Evolutionary conservation across 768 basidiomycete genomes (phyloP), one percentile per base, ranked within the genome.

Genomic region (Pleurotus ostreatus): DNA sequence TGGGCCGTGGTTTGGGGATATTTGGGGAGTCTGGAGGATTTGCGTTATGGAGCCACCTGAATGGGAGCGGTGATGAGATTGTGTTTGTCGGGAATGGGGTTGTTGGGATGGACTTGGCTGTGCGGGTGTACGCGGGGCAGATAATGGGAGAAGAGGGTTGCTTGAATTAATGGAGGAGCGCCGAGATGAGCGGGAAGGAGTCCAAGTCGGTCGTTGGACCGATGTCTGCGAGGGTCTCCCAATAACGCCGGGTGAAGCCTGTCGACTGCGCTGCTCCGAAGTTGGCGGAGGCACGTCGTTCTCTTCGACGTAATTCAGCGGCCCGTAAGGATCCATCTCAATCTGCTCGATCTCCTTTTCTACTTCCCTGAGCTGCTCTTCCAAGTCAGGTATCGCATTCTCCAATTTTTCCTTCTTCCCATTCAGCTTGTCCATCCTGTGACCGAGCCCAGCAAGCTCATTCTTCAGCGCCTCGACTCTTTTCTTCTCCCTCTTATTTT

Each of bases 391-490:
- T 15, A 93, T 74, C 12, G 78, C 71, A 26, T 70, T 70, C 64
- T 89, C 87, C 51, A 91, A 68, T 65, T 80, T 88, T 51, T 91
- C 89, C 63, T 77, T 78, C 73, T 85, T 87, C 55, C 71, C 74
- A 25, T 66, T 75, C 53, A 92, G 69, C 64, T 81, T 83, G 57
- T 96, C 94, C 57, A 92, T 70, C 64, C 81, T 81, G 61, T 82
- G 81, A 2, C 71, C 75, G 55, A 88, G 66, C 1, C 71, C 70
- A 5, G 77, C 71, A 30, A 88, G 72, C 63, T 93, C 92, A 12
- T 69, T 70, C 62, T 77, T 81, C 72, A 83, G 71, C 12, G 71
- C 68, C 38, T 89, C 87, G 25, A 79, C 64, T 45, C 76, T 70
- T 67, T 83, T 83, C 62, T 74, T 80, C 59, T 76, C 79, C 59